Evolutionary conservation across 2,329 filamentous ascomycete genomes (phyloP), one percentile per base, ranked within the genome.

Genomic region (Aspergillus proliferans): DNA sequence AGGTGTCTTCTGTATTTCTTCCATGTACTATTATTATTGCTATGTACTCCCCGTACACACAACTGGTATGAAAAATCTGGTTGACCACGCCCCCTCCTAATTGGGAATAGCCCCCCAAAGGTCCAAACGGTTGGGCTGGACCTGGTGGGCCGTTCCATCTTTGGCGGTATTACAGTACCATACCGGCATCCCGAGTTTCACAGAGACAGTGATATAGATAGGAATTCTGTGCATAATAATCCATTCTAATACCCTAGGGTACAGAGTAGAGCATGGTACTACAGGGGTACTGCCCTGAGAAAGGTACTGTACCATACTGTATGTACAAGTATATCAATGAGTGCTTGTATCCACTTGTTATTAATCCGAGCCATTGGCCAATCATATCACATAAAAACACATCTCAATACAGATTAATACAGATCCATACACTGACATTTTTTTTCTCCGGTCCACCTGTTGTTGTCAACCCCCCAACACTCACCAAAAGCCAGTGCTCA

Each of bases 21-120:
- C 10, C 10, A 10, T 30, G 10, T 12, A 30, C 26, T 30, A 30
- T 12, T 10, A 12, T 28, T 30, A 30, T 10, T 30, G 26, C 26
- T 30, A 30, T 30, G 26, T 30, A 30, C 4, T 10, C 10, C 10
- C 26, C 26, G 26, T 12, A 12, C 26, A 30, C 10, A 30, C 26
- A 30, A 30, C 9, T 5, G 9, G 26, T 4, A 30, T 30, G 10
- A 30, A 28, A 30, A 30, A 56, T 55, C 58, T 64, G 58, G 63
- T 66, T 66, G 64, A 65, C 63, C 52, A 51, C 51, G 55, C 60
- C 52, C 38, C 52, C 56, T 48, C 63, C 61, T 44, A 54, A 70
- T 62, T 18, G 12, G 65, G 68, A 53, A 60, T 70, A 66, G 67
- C 58, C 46, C 64, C 65, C 65, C 65, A 66, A 64, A 63, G 56